These are phyloP conservation scores for Rhodosporidiobolus odoratus DNA, from an alignment of 768 basidiomycete species.

Conservation along the genomic window DNA sequence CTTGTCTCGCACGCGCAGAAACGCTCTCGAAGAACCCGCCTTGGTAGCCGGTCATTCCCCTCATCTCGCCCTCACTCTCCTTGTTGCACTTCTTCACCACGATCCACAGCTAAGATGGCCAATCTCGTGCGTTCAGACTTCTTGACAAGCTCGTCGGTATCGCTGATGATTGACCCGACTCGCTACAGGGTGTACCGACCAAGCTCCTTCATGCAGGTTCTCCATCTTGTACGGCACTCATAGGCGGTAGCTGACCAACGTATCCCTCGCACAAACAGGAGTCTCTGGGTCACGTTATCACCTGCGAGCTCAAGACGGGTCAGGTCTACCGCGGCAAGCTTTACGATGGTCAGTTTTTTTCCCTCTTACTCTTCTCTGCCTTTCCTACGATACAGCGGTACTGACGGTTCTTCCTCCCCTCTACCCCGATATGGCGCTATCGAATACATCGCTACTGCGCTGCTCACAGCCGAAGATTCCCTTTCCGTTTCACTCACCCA, in stretches of 20 bases:
- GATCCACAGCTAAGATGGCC: not conserved
- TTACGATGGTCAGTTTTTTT: conserved; percentile 69
- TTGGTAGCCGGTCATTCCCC: no score
- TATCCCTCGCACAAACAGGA: no score
- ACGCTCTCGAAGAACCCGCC: no score
- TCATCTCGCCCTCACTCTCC: not conserved
- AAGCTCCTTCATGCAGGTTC: conserved; percentile 2
- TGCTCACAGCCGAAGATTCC: conserved; percentile 84
- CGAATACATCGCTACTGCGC: not conserved
- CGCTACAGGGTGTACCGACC: not conserved
- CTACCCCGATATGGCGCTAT: no score
- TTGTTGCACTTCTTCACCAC: not conserved
- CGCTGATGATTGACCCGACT: not conserved
- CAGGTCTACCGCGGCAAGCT: conserved; percentile 91
- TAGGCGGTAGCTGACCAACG: no score
- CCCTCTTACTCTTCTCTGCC: not conserved
- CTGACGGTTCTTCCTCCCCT: no score
- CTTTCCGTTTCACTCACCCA: conserved; percentile 93
- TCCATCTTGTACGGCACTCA: conserved; percentile 43
- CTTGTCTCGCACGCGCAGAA: no score
- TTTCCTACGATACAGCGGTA: not conserved
- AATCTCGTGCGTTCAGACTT: conserved; percentile 2
- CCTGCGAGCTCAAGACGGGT: conserved; percentile 96
- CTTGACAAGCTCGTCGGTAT: no score
- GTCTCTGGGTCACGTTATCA: conserved; percentile 90